Conservation (phyloP, 164 flowering plant genomes). For the Vitis rotundifolia region DNA sequence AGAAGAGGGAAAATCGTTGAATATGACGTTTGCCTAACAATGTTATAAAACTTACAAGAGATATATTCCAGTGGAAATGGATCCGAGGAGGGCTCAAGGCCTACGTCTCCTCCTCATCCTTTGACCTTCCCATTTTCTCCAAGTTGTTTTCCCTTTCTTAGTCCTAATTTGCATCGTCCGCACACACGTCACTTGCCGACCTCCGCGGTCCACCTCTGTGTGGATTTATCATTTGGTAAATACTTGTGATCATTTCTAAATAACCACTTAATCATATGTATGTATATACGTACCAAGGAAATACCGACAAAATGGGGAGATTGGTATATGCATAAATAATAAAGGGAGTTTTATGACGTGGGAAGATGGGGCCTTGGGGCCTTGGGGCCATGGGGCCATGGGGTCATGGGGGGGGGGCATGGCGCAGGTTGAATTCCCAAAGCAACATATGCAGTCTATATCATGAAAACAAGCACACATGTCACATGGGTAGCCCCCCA, state of each 20-base stretch:
- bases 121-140: constrained; percentile 16
- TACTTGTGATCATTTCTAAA: too few species aligned
- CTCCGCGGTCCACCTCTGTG: too few species aligned
- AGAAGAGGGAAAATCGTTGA: constrained; percentile 11
- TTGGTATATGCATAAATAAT: background rate
- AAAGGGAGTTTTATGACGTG: constrained; percentile 13
- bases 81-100: constrained; percentile 2
- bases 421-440: constrained; percentile 6
- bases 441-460: constrained; percentile 18
- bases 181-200: too few species aligned
- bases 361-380: constrained; percentile 21
- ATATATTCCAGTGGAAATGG: constrained; percentile 14
- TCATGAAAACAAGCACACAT: constrained; percentile 24
- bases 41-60: background rate
- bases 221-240: too few species aligned
- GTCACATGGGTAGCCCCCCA: constrained; percentile 28
- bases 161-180: too few species aligned
- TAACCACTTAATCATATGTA: too few species aligned
- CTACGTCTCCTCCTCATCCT: constrained; percentile 17
- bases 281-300: too few species aligned
- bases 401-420: constrained; percentile 15
- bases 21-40: constrained; percentile 27
- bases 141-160: background rate
- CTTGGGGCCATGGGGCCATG: constrained; percentile 21
- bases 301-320: too few species aligned